A percentile compares a stretch with the other conserved stretches of the same genome.
phyloP scores from a whole-genome alignment of 805 yeast genomes.

The Pichia insulana region DNA sequence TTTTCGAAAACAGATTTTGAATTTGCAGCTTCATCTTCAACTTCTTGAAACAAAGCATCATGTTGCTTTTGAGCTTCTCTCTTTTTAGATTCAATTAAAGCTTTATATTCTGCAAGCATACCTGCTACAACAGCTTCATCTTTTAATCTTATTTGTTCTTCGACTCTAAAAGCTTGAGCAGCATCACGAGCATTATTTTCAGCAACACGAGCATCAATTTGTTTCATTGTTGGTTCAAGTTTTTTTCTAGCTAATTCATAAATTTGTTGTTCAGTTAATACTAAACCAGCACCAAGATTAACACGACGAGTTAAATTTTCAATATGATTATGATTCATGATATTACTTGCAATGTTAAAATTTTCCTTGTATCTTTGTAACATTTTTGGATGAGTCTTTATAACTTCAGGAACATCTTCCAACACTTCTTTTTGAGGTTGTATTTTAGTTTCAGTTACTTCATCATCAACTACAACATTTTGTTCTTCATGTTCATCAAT shows the following conservation, averaged over 20 bases:
- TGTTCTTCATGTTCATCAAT: too few relatives aligned
- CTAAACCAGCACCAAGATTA: slow-evolving; percentile 47
- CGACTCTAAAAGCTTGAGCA: slow-evolving; percentile 22
- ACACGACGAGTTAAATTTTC: slow-evolving; percentile 42
- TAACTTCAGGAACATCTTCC: slow-evolving; percentile 30
- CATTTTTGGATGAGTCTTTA: slow-evolving; percentile 33
- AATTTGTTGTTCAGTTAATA: slow-evolving; percentile 45
- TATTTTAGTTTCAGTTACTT: neutral
- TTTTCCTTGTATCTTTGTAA: slow-evolving; percentile 41
- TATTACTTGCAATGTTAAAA: slow-evolving; percentile 38
- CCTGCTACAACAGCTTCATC: slow-evolving; percentile 28
- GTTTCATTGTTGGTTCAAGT: slow-evolving; percentile 45
- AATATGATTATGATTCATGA: slow-evolving; percentile 33
- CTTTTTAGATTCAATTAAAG: slow-evolving; percentile 34
- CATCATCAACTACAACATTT: neutral
- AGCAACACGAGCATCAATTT: slow-evolving; percentile 42
- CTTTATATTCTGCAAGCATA: slow-evolving; percentile 30
- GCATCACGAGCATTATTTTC: slow-evolving; percentile 27
- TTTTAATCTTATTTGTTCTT: slow-evolving; percentile 22
- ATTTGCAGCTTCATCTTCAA: slow-evolving; percentile 20
- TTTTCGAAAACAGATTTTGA: slow-evolving; percentile 28
- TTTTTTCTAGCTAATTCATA: slow-evolving; percentile 47
- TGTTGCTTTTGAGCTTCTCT: slow-evolving; percentile 20
- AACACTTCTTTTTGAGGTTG: slow-evolving; percentile 5
- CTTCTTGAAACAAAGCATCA: slow-evolving; percentile 18